Evolutionary conservation across 1,284 basidiomycete species (phyloP), one percentile per base, ranked within the genome.

Genomic region (Ganoderma sp.): DNA sequence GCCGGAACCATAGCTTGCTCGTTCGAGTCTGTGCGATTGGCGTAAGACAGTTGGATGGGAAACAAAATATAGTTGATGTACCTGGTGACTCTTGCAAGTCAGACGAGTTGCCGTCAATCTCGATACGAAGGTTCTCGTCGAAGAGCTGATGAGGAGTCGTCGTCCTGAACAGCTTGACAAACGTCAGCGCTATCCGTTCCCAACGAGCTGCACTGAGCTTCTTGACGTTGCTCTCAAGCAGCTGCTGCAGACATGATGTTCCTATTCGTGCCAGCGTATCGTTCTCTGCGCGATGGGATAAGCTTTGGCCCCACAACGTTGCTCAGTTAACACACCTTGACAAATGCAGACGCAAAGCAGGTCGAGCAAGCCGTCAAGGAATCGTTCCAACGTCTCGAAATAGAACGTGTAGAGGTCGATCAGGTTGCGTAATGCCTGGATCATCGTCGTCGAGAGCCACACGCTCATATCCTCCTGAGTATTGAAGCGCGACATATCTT

Each of bases 381-480:
- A 93, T 58, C 92, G 87, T 76, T 97, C 95, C 74, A 99, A 81
- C 14, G 91, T 96, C 70, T 95, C 93, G 79, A 99, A 99, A 82
- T 96, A 98, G 82, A 90, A 95, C 1, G 98, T 98, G 81, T 98
- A 99, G 25, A 99, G 87, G 77, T 98, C 95, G 70, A 99, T 94
- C 71, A 99, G 85, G 80, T 99, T 95, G 43, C 98, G 89, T 67
- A 99, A 85, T 1, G 98, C 98, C 78, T 99, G 97, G 66, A 99
- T 99, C 92, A 99, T 97, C 1, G 98, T 99, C 9, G 98, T 99
- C 56, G 96, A 98, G 60, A 99, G 82, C 98, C 98, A 99, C 17
- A 99, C 97, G 75, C 96, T 98, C 96, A 99, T 98, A 76, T 99
- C 98, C 78, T 99, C 98, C 76, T 98, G 95, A 2, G 95, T 97